Evolutionary conservation across 2,329 filamentous ascomycete genomes (phyloP).

Genomic region (Aspergillus brunneoviolaceus): DNA sequence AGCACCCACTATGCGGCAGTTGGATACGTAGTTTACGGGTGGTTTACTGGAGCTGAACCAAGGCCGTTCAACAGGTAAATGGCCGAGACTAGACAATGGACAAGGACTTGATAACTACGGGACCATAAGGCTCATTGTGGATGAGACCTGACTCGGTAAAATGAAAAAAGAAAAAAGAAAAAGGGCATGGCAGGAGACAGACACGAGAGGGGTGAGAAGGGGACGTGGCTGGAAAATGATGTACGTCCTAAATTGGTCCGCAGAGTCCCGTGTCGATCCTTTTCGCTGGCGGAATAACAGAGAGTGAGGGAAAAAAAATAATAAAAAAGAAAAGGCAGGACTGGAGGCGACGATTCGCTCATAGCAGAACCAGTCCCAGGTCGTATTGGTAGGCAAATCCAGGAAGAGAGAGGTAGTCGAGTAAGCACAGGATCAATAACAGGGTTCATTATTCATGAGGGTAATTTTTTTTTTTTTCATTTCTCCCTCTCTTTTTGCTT

Average conservation of each 20-base stretch:
- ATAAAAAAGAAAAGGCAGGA: too few relatives aligned
- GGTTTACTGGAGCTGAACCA: too few relatives aligned
- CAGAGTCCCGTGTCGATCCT: slow-evolving; percentile 22
- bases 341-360: not conserved
- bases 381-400: not conserved
- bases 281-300: not conserved
- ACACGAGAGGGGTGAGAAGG: not conserved
- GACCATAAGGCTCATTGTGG: not conserved
- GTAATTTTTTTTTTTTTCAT: not conserved
- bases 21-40: too few relatives aligned
- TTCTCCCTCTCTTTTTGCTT: not conserved
- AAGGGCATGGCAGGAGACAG: not conserved
- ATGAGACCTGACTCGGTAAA: not conserved
- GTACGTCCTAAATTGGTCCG: slow-evolving; percentile 11
- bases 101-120: too few relatives aligned
- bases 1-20: too few relatives aligned
- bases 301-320: too few relatives aligned
- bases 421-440: not conserved
- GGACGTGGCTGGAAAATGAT: slow-evolving; percentile 11
- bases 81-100: not conserved
- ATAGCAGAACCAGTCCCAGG: not conserved
- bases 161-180: too few relatives aligned
- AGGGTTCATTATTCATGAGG: not conserved
- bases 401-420: not conserved
- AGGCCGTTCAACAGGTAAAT: not conserved